Evolutionary conservation across 257 asterid genomes (phyloP).

Genomic region (Ilex asprella): DNA sequence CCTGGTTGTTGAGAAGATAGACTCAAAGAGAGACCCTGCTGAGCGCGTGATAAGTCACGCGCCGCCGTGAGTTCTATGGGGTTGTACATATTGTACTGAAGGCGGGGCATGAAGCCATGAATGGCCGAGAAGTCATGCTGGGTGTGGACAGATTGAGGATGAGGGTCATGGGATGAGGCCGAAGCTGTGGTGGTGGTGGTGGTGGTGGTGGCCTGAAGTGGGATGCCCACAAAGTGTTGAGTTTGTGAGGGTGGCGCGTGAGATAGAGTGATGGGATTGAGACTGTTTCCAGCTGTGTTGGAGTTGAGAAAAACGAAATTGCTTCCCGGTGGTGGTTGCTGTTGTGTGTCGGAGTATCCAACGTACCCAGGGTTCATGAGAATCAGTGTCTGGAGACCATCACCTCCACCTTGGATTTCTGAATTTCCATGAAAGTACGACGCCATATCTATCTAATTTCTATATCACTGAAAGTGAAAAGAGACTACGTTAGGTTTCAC

Average conservation of each 20-base stretch:
- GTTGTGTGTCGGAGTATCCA: conserved; percentile 65
- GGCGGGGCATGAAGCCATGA: conserved; percentile 66
- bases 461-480: conserved; percentile 16
- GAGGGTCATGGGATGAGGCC: conserved; percentile 23
- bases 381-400: conserved; percentile 81
- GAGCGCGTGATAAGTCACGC: conserved; percentile 75
- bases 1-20: conserved; percentile 64
- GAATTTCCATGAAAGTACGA: conserved; percentile 82
- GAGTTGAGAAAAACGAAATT: conserved; percentile 69
- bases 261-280: conserved; percentile 12
- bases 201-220: conserved; percentile 30
- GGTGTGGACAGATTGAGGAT: conserved; percentile 4
- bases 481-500: conserved; percentile 17
- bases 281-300: conserved; percentile 26
- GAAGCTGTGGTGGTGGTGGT: conserved; percentile 17
- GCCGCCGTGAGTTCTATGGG: conserved; percentile 34
- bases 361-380: conserved; percentile 88
- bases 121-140: conserved; percentile 43
- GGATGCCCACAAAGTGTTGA: conserved; percentile 70
- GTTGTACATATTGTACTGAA: conserved; percentile 52
- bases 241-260: conserved; percentile 70
- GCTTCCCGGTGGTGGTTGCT: conserved; percentile 20
- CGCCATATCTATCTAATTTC: conserved; percentile 44
- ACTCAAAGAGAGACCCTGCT: conserved; percentile 63
- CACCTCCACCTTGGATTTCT: conserved; percentile 63